Evolutionary conservation across 495 filamentous ascomycete genomes (phyloP).

Genomic region (Tuber magnatum): DNA sequence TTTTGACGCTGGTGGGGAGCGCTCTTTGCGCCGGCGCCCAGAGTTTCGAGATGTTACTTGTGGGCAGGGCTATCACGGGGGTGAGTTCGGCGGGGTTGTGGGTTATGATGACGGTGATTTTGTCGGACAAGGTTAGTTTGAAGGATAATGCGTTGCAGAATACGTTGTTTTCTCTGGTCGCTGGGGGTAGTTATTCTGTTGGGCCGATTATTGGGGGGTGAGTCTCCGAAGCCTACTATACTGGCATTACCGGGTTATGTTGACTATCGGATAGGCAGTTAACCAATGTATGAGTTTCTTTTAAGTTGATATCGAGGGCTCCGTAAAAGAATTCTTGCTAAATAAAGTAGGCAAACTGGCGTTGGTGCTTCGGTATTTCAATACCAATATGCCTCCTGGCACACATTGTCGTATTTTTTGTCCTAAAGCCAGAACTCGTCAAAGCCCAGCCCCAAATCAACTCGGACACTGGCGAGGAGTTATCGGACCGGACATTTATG

Average conservation of each 20-base stretch:
- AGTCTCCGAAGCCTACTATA: neutral
- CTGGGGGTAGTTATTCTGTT: constrained; percentile 1
- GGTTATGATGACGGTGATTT: constrained; percentile 11
- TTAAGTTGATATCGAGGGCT: neutral
- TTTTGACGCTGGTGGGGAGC: neutral
- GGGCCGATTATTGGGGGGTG: neutral
- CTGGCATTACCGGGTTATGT: neutral
- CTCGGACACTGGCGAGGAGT: neutral
- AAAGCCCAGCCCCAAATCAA: neutral
- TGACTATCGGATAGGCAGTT: neutral
- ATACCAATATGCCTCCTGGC: neutral
- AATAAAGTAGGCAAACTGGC: neutral
- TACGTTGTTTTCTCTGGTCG: constrained; percentile 1
- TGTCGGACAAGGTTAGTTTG: constrained; percentile 17
- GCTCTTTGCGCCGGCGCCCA: neutral
- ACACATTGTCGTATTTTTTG: neutral
- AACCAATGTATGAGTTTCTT: neutral
- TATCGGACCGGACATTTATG: neutral
- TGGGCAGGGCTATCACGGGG: constrained; percentile 8
- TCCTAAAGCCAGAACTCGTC: neutral
- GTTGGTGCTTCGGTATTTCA: neutral
- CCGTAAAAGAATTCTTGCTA: neutral
- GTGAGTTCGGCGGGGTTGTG: constrained; percentile 6
- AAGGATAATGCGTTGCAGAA: constrained; percentile 11
- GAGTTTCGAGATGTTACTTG: constrained; percentile 1